These are phyloP conservation scores for Candida sonorensis DNA, from an alignment of 805 yeast genomes.

Conservation along the genomic window DNA sequence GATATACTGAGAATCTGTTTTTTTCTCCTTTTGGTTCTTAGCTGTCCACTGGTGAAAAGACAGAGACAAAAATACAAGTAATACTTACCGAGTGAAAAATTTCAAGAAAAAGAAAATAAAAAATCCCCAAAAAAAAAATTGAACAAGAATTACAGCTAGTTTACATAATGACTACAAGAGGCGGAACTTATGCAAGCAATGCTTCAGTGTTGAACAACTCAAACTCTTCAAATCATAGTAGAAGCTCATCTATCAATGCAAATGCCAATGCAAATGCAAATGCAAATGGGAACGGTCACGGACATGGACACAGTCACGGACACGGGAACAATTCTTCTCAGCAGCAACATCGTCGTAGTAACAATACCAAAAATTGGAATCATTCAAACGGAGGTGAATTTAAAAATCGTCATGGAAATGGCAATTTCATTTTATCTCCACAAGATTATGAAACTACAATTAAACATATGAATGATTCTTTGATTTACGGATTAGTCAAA, in stretches of 20 bases:
- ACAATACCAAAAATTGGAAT: slow-evolving; percentile 20
- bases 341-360: slow-evolving; percentile 15
- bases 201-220: background rate
- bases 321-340: background rate
- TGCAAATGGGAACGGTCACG: slow-evolving; percentile 1
- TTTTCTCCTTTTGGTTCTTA: too few relatives aligned
- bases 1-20: too few relatives aligned
- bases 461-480: slow-evolving; percentile 45
- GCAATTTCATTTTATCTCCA: slow-evolving; percentile 13
- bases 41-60: too few relatives aligned
- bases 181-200: slow-evolving; percentile 1
- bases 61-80: too few relatives aligned
- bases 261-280: too few relatives aligned
- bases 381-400: slow-evolving; percentile 2
- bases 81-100: too few relatives aligned
- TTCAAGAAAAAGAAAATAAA: too few relatives aligned
- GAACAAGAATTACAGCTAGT: too few relatives aligned
- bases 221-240: too few relatives aligned
- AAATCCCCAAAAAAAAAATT: too few relatives aligned
- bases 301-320: slow-evolving; percentile 1
- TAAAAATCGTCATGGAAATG: slow-evolving; percentile 1
- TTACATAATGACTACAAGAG: slow-evolving; percentile 2
- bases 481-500: slow-evolving; percentile 46
- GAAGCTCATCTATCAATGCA: background rate
- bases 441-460: slow-evolving; percentile 23